Evolutionary conservation across 306 rosid genomes (phyloP).

Genomic region (Datisca glomerata): DNA sequence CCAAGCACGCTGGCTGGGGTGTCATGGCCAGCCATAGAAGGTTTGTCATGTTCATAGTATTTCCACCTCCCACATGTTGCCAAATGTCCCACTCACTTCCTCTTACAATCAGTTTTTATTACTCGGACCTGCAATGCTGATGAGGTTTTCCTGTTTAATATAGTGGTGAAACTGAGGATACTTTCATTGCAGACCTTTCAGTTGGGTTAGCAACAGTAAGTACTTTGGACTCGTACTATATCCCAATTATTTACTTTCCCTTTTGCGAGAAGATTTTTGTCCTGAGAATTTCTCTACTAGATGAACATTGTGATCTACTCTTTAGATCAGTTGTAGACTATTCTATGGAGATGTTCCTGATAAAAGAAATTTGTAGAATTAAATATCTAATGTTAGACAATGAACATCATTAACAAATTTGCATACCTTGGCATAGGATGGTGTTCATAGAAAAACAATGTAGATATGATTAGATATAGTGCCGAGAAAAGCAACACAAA

Average conservation of each 20-base stretch:
- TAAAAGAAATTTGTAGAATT: too few relatives aligned
- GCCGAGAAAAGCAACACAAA: too few relatives aligned
- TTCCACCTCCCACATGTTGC: neutral
- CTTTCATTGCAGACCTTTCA: slow-evolving; percentile 89
- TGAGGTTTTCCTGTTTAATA: slow-evolving; percentile 10
- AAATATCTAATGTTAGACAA: too few relatives aligned
- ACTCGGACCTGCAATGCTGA: neutral
- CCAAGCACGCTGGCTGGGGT: slow-evolving; percentile 94
- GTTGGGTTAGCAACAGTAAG: slow-evolving; percentile 95
- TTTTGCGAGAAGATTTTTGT: neutral
- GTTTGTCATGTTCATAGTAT: slow-evolving; percentile 18
- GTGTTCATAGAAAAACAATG: too few relatives aligned
- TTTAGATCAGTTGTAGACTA: too few relatives aligned
- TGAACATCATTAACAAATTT: too few relatives aligned
- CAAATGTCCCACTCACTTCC: neutral
- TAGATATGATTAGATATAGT: too few relatives aligned
- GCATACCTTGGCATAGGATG: too few relatives aligned
- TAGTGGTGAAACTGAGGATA: slow-evolving; percentile 97
- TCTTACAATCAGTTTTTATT: neutral
- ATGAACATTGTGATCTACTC: too few relatives aligned
- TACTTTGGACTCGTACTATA: neutral
- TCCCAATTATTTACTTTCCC: neutral
- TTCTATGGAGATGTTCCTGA: neutral
- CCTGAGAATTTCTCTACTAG: too few relatives aligned
- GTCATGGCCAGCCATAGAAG: slow-evolving; percentile 97